Base-by-base conservation (phyloP, 129 eudicot genomes). In the Escallonia rubra region DNA sequence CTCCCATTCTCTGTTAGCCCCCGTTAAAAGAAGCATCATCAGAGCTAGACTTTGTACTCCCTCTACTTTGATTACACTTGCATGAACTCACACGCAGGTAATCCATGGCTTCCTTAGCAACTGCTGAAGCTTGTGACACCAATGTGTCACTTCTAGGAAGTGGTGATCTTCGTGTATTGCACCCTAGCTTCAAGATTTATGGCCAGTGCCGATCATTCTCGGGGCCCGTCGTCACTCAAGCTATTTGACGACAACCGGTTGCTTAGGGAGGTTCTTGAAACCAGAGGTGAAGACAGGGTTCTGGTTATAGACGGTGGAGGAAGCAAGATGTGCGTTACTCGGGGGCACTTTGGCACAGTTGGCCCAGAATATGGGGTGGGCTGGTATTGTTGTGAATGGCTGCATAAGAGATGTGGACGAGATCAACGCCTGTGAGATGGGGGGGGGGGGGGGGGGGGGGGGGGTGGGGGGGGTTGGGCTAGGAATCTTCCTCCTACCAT, bases 231-330 rank as follows among this genome's bases (percentile, higher is more conserved):
- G 78, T 64, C 10, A 83, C 89, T 40, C 80, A 83, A 76, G 64
- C 80, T 83, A 40, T 82, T 67, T 15, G 87, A 82, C 47, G 87
- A 82, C 72, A 82, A 79, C 34, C 84, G 74, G 50, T 48, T 82
- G 71, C 84, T 82, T 3, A 61, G 87, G 65, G 76, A 75, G 54
- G 67, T 80, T 64, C 78, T 80, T 9, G 88, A 83, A 42, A 83
- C 80, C 42, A 59, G 47, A 46, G 88, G 85, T 2, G 75, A 80
- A 71, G 89, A 85, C 12, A 61, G 85, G 59, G 80, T 83, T 8
- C 71, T 83, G 10, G 85, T 83, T 4, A 64, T 83, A 14, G 89
- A 83, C 4, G 89, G 89, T 4, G 89, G 83, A 41, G 85, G 85
- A 2, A 83, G 85, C 78, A 68, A 73, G 89, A 58, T 83, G 89